Base-by-base conservation (phyloP, 2,329 filamentous ascomycete species). In the Fusarium sp. region DNA sequence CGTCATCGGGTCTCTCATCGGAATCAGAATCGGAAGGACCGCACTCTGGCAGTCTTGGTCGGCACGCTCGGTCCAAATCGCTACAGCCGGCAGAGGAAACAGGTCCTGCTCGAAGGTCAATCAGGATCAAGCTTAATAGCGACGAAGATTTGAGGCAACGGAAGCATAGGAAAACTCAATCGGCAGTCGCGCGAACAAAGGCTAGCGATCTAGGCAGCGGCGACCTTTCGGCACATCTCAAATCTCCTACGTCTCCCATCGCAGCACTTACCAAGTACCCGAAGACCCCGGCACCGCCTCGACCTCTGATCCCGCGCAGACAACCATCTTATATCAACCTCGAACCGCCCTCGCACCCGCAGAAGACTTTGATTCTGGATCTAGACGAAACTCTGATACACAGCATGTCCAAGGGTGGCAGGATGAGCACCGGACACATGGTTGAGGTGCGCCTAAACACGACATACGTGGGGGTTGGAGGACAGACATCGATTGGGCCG, bases 381-480 rank as follows among this genome's bases (percentile, higher is more conserved):
- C 88, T 99, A 20, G 96, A 99, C 81, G 96, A 99, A 82, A 99
- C 96, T 0, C 83, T 99, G 73, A 99, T 99, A 73, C 96, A 99
- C 85, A 98, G 94, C 81, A 94, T 98, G 87, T 95, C 95, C 66
- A 98, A 98, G 79, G 96, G 96, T 30, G 95, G 95, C 56, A 89
- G 95, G 63, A 97, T 97, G 91, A 95, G 93, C 75, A 95, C 93
- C 22, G 96, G 96, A 20, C 96, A 99, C 82, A 99, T 99, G 96
- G 95, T 99, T 55, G 96, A 99, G 83, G 96, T 99, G 70, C 94
- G 94, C 75, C 87, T 97, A 66, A 93, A 92, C 78, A 91, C 91
- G 62, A 90, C 89, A 67, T 83, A 89, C 59, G 87, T 93, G 46
- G 90, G 89, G 58, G 87, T 89, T 50, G 90, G 89, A 32, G 90